phyloP scores from a whole-genome alignment of 2,329 filamentous ascomycete species.

The Xylaria hypoxylon region DNA sequence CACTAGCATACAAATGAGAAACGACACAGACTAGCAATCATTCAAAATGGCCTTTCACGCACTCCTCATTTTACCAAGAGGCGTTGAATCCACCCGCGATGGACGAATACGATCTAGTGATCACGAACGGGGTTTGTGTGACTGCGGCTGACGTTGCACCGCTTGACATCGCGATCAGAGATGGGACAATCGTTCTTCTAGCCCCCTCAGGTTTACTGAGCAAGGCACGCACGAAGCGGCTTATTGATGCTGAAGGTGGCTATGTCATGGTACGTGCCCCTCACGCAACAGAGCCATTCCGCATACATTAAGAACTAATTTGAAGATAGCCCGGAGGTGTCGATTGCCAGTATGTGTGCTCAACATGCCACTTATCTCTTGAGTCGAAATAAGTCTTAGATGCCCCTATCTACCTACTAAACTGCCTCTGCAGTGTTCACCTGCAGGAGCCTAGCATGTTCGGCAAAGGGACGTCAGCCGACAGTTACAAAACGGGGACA shows the following conservation, averaged over 20 bases:
- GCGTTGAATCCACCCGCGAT: conserved; percentile 12
- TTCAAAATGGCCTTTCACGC: not conserved
- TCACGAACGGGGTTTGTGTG: conserved; percentile 58
- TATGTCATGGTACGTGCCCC: conserved; percentile 53
- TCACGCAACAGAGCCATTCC: not conserved
- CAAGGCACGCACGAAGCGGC: conserved; percentile 45
- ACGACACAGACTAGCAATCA: not conserved
- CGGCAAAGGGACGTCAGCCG: conserved; percentile 50
- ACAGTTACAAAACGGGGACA: conserved; percentile 58
- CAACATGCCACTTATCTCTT: not conserved
- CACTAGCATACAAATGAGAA: not conserved
- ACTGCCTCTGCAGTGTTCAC: conserved; percentile 51
- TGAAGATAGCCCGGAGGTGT: conserved; percentile 53
- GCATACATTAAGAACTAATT: not conserved
- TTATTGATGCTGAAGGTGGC: conserved; percentile 57
- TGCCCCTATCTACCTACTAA: conserved; percentile 2
- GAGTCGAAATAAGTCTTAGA: not conserved
- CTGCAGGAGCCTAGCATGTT: conserved; percentile 55
- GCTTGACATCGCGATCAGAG: conserved; percentile 57
- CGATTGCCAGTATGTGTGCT: conserved; percentile 45
- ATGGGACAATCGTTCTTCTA: conserved; percentile 57
- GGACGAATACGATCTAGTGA: conserved; percentile 54
- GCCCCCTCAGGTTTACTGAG: conserved; percentile 54
- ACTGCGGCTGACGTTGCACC: conserved; percentile 57
- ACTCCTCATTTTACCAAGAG: not conserved